These are phyloP conservation scores for Alternaria ethzedia DNA, from an alignment of 2,329 filamentous ascomycete species.

Conservation along the genomic window DNA sequence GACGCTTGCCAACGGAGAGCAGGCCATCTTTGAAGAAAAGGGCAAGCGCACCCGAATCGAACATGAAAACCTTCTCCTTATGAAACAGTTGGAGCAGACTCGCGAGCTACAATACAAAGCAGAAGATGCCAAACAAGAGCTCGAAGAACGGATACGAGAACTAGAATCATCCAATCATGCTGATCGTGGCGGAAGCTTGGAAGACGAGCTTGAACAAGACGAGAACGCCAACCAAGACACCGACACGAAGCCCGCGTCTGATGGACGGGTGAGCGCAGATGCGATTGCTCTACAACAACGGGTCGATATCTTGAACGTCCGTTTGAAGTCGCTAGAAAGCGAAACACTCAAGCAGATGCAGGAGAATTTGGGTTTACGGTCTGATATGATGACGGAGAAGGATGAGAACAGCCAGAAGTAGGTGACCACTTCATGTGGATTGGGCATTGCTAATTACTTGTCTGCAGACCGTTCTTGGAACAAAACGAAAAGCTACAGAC, in stretches of 20 bases:
- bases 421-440: background rate
- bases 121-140: conserved; percentile 55
- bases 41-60: conserved; percentile 56
- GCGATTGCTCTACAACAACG: conserved; percentile 49
- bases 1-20: conserved; percentile 58
- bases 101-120: conserved; percentile 56
- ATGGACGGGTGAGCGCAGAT: conserved; percentile 39
- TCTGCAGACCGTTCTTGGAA: conserved; percentile 44
- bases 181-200: conserved; percentile 43
- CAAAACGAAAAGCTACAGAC: conserved; percentile 48
- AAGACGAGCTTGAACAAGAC: conserved; percentile 49
- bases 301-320: conserved; percentile 47
- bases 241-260: conserved; percentile 18
- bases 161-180: conserved; percentile 44
- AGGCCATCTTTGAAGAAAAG: conserved; percentile 59
- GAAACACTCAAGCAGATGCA: conserved; percentile 52
- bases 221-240: conserved; percentile 37
- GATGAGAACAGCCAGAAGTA: conserved; percentile 45
- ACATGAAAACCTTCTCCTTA: conserved; percentile 55
- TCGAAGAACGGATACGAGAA: conserved; percentile 54
- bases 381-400: conserved; percentile 45
- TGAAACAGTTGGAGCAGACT: conserved; percentile 56
- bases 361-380: conserved; percentile 48
- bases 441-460: background rate
- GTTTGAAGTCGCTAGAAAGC: conserved; percentile 46